Base-by-base conservation (phyloP, 768 basidiomycete genomes). In the Xerocomellus amylosporus region DNA sequence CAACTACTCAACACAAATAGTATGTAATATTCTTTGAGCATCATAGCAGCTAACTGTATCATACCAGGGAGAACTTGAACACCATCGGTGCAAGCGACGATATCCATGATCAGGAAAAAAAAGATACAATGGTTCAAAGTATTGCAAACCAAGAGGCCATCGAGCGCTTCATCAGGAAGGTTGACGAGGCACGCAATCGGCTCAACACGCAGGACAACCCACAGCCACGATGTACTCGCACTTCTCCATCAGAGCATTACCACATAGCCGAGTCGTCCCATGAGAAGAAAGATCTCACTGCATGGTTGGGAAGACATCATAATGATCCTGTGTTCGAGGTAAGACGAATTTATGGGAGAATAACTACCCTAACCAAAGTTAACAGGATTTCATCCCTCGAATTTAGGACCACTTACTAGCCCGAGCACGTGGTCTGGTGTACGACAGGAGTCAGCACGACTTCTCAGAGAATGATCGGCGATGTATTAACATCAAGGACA, bases 371-470 rank as follows among this genome's bases (percentile, higher is more conserved):
- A 28, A 28, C 26, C 8, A 28, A 28, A 28, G 8, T 28, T 26
- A 4, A 28, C 26, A 28, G 26, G 5, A 28, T 28, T 28, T 28
- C 7, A 7, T 28, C 5, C 26, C 26, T 28, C 26, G 26, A 8
- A 5, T 28, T 6, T 1, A 36, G 7, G 34, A 36, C 15, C 34
- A 36, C 15, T 8, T 36, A 2, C 15, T 36, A 6, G 34, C 34
- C 1, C 34, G 57, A 15, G 26, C 59, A 0, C 30, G n/a, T 7
- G 55, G 59, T 4, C 36, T 53, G 2, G 42, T 47, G 2, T 68
- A 65, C 20, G 62, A 70, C 10, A 64, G 69, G 68, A 72, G 5
- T n/a, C n/a, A n/a, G n/a, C n/a, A 36, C 15, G 34, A 51, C 65
- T 61, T 64, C 44, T 59, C 68, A 0, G 44, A 60, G 2, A 41